Evolutionary conservation across 73 alveolate species (phyloP).

Genomic region (Paramecium biaurelia): DNA sequence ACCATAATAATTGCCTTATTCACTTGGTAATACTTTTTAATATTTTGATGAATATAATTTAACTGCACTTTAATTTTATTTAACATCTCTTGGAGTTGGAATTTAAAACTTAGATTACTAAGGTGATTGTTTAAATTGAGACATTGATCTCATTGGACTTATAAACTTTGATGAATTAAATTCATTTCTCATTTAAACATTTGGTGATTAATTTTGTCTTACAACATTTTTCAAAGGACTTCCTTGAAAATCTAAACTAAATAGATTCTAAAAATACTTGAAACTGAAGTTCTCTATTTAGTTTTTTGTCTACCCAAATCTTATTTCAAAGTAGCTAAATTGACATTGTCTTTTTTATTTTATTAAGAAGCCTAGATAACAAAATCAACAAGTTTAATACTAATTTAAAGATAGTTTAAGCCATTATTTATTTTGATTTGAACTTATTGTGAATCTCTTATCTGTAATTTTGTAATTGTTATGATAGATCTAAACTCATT

Average conservation of each 20-base stretch:
- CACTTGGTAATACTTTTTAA: neutral
- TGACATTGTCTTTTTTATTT: neutral
- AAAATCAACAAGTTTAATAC: neutral
- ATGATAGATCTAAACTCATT: neutral
- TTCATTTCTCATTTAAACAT: neutral
- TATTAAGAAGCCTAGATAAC: neutral
- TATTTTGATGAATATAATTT: conserved; percentile 40
- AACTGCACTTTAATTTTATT: neutral
- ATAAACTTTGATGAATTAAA: neutral
- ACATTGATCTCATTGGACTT: neutral
- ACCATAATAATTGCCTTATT: conserved; percentile 21
- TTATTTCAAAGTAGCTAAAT: neutral
- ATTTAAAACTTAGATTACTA: neutral
- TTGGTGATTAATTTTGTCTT: neutral
- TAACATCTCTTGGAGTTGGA: neutral
- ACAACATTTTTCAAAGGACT: neutral
- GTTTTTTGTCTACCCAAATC: neutral
- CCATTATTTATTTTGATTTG: conserved; percentile 2
- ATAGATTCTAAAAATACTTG: neutral
- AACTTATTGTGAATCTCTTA: neutral
- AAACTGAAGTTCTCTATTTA: neutral
- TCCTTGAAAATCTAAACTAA: neutral
- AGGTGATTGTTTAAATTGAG: neutral
- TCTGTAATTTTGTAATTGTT: neutral
- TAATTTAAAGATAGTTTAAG: neutral